A percentile compares a stretch with the other conserved stretches of the same genome.
Conservation (phyloP, 2,329 filamentous ascomycete species). For the Myriosclerotinia duriaeana region DNA sequence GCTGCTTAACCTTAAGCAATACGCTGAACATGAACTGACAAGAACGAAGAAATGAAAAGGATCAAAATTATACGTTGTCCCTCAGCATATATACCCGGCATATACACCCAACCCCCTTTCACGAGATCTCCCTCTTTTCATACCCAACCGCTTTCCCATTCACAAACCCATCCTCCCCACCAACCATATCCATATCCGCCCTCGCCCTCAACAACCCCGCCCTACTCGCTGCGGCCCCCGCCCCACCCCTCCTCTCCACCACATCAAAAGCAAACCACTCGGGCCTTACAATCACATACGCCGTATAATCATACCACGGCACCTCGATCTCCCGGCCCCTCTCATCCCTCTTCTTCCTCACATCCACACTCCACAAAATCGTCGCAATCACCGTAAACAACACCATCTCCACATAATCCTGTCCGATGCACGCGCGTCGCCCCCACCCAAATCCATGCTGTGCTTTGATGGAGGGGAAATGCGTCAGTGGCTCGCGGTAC, state of each 20-base stretch:
- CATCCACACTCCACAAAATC: slow-evolving; percentile 16
- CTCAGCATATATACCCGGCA: not conserved
- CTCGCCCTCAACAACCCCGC: not conserved
- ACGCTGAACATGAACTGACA: not conserved
- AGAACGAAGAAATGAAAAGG: not conserved
- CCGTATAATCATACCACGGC: slow-evolving; percentile 19
- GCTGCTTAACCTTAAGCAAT: not conserved
- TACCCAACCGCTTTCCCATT: slow-evolving; percentile 7
- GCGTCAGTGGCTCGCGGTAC: slow-evolving; percentile 47
- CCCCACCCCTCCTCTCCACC: not conserved
- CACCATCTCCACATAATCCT: slow-evolving; percentile 47
- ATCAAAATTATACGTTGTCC: not conserved
- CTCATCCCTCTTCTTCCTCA: slow-evolving; percentile 13
- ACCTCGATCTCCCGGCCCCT: slow-evolving; percentile 6
- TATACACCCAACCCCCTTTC: not conserved
- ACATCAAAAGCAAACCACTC: slow-evolving; percentile 23
- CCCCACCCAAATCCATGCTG: slow-evolving; percentile 54
- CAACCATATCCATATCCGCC: slow-evolving; percentile 18
- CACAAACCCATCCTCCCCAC: slow-evolving; percentile 11
- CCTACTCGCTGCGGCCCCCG: not conserved
- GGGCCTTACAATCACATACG: slow-evolving; percentile 18
- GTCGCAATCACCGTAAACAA: slow-evolving; percentile 17
- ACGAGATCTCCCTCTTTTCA: slow-evolving; percentile 14
- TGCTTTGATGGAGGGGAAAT: slow-evolving; percentile 41
- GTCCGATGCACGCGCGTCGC: slow-evolving; percentile 51